Evolutionary conservation across 2,329 filamentous ascomycete genomes (phyloP), one percentile per base, ranked within the genome.

Genomic region (Apiospora arundinis): DNA sequence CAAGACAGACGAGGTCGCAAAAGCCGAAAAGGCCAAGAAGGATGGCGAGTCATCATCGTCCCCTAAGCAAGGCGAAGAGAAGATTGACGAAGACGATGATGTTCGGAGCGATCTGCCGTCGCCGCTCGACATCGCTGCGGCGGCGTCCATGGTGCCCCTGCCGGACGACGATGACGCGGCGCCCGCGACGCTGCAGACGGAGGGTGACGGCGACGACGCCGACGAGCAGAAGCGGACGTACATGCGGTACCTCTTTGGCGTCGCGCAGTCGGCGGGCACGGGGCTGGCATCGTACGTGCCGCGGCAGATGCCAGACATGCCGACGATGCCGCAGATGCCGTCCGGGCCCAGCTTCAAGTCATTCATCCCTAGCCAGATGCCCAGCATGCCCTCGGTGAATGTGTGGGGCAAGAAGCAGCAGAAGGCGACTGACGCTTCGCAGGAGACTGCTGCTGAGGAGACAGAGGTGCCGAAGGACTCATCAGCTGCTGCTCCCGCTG

Each of bases 41-140:
- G 65, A 23, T 7, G 65, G 21, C 12, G 65, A 45, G 42, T 46
- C 65, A 12, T 45, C 42, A 14, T 42, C 40, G 14, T 45, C 42
- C 1, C 12, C 25, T n/a, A 23, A 45, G 12, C 11, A 23, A 37
- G 25, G 7, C 16, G 73, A 77, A 0, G 73, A 76, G 12, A 40
- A 12, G 76, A 14, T 18, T 16, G 42, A 76, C 2, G 75, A 71
- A 0, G 71, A 60, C 18, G 72, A 74, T 1, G 72, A 74, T 1
- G 32, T 32, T 32, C 14, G 83, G 0, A 82, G 80, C 0, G 82
- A 83, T 56, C 56, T 63, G 9, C 78, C 82, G 72, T 87, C 86
- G 1, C 86, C 86, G 3, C 81, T 88, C 49, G 86, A 88, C 71
- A 88, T 88, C 44, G 85, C 86, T 0, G 86, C 86, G 0, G 86